These are phyloP conservation scores for Pseudocercospora crystallina DNA, from an alignment of 2,329 filamentous ascomycete species.

Conservation along the genomic window DNA sequence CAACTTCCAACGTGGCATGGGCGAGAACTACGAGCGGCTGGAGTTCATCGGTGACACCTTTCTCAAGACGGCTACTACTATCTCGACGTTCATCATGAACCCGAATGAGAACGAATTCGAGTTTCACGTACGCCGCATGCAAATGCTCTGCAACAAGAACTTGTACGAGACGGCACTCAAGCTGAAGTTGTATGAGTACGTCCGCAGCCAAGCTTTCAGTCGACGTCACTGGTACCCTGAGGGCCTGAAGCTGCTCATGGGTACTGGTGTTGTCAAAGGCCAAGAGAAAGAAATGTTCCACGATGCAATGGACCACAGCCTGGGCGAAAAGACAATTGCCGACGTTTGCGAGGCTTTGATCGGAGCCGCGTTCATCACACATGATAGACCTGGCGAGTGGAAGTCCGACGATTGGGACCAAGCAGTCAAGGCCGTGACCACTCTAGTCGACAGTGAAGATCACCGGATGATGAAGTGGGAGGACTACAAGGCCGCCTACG, in stretches of 20 bases:
- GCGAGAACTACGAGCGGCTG: slow-evolving; percentile 88
- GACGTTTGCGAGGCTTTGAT: slow-evolving; percentile 95
- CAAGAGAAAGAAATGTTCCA: slow-evolving; percentile 42
- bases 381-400: slow-evolving; percentile 47
- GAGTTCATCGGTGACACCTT: slow-evolving; percentile 94
- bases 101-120: slow-evolving; percentile 79
- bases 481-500: slow-evolving; percentile 72
- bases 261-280: slow-evolving; percentile 42
- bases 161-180: slow-evolving; percentile 74
- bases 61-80: slow-evolving; percentile 92
- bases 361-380: slow-evolving; percentile 70
- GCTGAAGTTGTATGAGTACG: slow-evolving; percentile 68
- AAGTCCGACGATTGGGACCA: slow-evolving; percentile 54
- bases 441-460: slow-evolving; percentile 66
- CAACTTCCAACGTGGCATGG: slow-evolving; percentile 82
- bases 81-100: slow-evolving; percentile 75
- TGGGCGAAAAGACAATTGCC: slow-evolving; percentile 76
- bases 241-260: slow-evolving; percentile 69
- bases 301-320: slow-evolving; percentile 57
- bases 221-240: slow-evolving; percentile 85
- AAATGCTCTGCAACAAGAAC: slow-evolving; percentile 87
- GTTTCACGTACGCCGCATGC: slow-evolving; percentile 88
- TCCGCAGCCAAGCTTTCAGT: slow-evolving; percentile 81
- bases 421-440: slow-evolving; percentile 65
- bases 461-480: slow-evolving; percentile 69